Conservation (phyloP, 305 asterid genomes). For the Plantago rigida region DNA sequence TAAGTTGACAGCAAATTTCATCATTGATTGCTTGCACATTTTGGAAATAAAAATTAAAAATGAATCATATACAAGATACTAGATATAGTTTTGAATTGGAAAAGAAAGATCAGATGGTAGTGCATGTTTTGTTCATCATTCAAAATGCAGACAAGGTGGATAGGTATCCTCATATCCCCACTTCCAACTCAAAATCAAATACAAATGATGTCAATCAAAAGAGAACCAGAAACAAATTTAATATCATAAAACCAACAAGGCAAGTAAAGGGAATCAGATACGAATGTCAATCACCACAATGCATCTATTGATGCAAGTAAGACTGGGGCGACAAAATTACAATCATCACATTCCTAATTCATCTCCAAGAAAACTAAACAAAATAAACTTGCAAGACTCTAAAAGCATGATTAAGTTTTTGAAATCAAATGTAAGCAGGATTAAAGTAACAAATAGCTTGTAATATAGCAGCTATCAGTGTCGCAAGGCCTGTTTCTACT, state of each 20-base stretch:
- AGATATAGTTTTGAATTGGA: background rate
- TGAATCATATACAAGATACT: background rate
- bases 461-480: conserved; percentile 40
- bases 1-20: conserved; percentile 21
- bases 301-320: conserved; percentile 41
- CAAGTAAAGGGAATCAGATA: conserved; percentile 35
- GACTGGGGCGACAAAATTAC: conserved; percentile 55
- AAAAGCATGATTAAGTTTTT: no score
- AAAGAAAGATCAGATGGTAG: conserved; percentile 59
- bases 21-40: conserved; percentile 28
- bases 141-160: conserved; percentile 39
- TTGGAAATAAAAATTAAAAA: background rate
- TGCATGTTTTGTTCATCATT: conserved; percentile 55
- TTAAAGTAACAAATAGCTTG: conserved; percentile 63
- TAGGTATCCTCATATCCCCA: conserved; percentile 39
- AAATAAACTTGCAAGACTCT: no score
- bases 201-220: background rate
- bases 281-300: conserved; percentile 51
- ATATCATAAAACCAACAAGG: background rate
- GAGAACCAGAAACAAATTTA: background rate
- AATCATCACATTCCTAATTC: conserved; percentile 33
- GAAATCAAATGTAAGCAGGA: conserved; percentile 42
- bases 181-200: conserved; percentile 10
- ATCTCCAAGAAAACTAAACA: no score
- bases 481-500: conserved; percentile 59